These are phyloP conservation scores for Seiridium cupressi DNA, from an alignment of 2,329 filamentous ascomycete genomes.

Conservation along the genomic window DNA sequence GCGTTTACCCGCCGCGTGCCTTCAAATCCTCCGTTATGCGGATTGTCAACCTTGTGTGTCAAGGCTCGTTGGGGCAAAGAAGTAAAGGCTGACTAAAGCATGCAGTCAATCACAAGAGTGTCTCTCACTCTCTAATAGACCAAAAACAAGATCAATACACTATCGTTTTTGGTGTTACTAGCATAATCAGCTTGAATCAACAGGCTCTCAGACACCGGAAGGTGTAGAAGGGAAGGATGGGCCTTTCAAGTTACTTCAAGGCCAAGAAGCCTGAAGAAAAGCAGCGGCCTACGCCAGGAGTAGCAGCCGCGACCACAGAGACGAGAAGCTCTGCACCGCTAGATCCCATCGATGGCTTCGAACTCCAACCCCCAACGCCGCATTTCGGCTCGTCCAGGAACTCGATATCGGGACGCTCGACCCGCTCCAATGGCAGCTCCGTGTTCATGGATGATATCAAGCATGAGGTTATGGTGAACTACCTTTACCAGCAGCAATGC, in stretches of 20 bases:
- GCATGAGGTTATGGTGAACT: slow-evolving; percentile 82
- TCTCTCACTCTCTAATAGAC: no score
- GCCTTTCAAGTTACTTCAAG: slow-evolving; percentile 63
- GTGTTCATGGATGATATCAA: slow-evolving; percentile 69
- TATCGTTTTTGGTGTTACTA: no score
- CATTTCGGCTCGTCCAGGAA: slow-evolving; percentile 49
- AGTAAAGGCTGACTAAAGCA: no score
- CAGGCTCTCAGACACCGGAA: background rate
- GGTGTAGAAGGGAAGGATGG: slow-evolving; percentile 46
- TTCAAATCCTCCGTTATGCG: no score
- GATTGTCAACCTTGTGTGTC: no score
- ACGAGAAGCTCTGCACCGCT: slow-evolving; percentile 23
- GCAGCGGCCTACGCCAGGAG: slow-evolving; percentile 15
- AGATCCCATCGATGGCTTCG: slow-evolving; percentile 38
- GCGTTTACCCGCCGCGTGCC: no score
- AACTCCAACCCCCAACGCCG: slow-evolving; percentile 47
- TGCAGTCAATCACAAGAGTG: no score
- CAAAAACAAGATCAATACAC: no score
- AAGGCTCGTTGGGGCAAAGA: no score
- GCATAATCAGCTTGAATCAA: no score
- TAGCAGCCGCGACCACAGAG: slow-evolving; percentile 20
- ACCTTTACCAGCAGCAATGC: slow-evolving; percentile 78
- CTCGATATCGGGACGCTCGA: slow-evolving; percentile 50
- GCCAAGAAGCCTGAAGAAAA: slow-evolving; percentile 40
- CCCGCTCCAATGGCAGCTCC: slow-evolving; percentile 45